Evolutionary conservation across 2,329 filamentous ascomycete species (phyloP).

Genomic region (Magnaporthiopsis incrustans): DNA sequence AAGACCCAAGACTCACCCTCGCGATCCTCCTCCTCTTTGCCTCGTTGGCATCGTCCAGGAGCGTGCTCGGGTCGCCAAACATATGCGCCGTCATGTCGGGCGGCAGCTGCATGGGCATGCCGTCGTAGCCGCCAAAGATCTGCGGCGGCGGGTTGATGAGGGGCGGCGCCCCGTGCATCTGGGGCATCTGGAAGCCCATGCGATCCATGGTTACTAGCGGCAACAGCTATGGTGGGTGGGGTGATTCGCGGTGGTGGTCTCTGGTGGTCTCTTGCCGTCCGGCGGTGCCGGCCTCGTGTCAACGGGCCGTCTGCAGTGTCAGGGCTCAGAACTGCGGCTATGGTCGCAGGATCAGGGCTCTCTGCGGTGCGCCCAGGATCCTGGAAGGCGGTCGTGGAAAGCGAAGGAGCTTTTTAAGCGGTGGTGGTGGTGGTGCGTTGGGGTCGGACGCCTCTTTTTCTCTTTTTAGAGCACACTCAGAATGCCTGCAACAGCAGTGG

Average conservation of each 20-base stretch:
- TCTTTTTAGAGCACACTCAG: background rate
- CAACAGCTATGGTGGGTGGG: background rate
- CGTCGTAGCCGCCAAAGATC: conserved; percentile 57
- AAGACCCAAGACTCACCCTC: conserved; percentile 48
- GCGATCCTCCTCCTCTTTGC: conserved; percentile 85
- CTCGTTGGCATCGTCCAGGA: conserved; percentile 64
- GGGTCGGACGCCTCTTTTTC: background rate
- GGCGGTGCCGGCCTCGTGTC: background rate
- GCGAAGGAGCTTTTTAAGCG: background rate
- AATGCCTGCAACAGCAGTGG: background rate
- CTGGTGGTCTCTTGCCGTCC: background rate
- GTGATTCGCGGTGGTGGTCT: background rate
- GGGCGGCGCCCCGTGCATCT: conserved; percentile 41
- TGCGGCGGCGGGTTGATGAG: conserved; percentile 63
- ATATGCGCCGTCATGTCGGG: conserved; percentile 49
- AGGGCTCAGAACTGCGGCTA: background rate
- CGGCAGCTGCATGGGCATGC: conserved; percentile 47
- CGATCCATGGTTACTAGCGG: conserved; percentile 34
- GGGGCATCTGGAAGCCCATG: conserved; percentile 51
- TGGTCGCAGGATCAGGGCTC: background rate
- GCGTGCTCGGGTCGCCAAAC: conserved; percentile 46
- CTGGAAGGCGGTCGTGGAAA: background rate
- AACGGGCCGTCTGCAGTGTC: background rate
- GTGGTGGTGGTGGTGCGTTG: background rate
- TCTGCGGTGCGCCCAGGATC: background rate